Percentiles rank a stretch among this genome's conserved stretches.
Evolutionary conservation across 2,329 filamentous ascomycete species (phyloP).

Genomic region (Acarospora socialis): DNA sequence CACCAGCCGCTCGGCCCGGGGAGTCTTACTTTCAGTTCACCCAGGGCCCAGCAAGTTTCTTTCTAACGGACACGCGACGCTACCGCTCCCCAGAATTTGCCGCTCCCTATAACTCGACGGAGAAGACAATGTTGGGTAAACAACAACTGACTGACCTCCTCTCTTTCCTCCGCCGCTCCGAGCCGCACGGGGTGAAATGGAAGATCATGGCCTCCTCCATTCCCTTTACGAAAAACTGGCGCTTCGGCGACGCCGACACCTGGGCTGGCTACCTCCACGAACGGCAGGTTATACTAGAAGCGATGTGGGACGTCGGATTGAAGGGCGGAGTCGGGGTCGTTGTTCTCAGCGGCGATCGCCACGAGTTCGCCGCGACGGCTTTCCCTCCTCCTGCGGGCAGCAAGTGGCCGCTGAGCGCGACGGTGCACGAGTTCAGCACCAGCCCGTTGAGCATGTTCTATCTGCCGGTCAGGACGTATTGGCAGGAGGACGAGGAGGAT

Average conservation of each 20-base stretch:
- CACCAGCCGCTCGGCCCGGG: slow-evolving; percentile 43
- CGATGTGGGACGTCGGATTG: slow-evolving; percentile 78
- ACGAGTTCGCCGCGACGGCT: slow-evolving; percentile 87
- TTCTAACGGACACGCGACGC: slow-evolving; percentile 81
- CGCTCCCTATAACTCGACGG: slow-evolving; percentile 42
- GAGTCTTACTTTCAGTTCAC: slow-evolving; percentile 81
- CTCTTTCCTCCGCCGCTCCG: slow-evolving; percentile 56
- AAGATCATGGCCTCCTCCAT: slow-evolving; percentile 85
- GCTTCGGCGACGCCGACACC: slow-evolving; percentile 71
- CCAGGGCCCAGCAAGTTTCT: slow-evolving; percentile 84
- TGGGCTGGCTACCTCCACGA: slow-evolving; percentile 88
- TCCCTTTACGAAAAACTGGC: slow-evolving; percentile 97
- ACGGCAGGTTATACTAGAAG: slow-evolving; percentile 63
- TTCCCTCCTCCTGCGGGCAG: slow-evolving; percentile 43
- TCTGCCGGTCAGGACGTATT: slow-evolving; percentile 69
- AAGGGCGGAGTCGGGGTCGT: slow-evolving; percentile 59
- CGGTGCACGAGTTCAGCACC: slow-evolving; percentile 81
- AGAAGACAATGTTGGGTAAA: slow-evolving; percentile 77
- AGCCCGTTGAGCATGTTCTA: slow-evolving; percentile 92
- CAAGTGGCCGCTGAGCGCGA: slow-evolving; percentile 47
- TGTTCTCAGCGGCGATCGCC: slow-evolving; percentile 80
- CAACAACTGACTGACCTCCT: slow-evolving; percentile 69
- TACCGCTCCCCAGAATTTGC: slow-evolving; percentile 59
- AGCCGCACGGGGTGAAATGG: slow-evolving; percentile 70
- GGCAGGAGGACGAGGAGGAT: slow-evolving; percentile 72